These are phyloP conservation scores for Whalleya microplaca DNA, from an alignment of 2,329 filamentous ascomycete species.

Conservation along the genomic window DNA sequence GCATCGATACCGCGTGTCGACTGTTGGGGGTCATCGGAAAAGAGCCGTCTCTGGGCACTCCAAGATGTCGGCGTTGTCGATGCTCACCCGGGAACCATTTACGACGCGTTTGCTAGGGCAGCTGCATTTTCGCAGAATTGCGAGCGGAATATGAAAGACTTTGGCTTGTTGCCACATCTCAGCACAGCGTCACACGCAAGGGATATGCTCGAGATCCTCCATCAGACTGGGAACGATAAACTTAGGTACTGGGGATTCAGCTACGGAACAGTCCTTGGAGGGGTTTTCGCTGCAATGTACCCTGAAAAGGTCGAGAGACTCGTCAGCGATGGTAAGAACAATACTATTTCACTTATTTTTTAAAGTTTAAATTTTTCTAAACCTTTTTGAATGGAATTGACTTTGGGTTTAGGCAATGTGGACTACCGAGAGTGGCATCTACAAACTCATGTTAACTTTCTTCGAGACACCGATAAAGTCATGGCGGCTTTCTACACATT, in stretches of 20 bases:
- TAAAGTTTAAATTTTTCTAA: no score
- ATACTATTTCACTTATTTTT: not conserved
- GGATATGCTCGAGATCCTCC: conserved; percentile 52
- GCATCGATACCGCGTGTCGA: conserved; percentile 54
- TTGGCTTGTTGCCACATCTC: conserved; percentile 45
- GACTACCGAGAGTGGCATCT: conserved; percentile 59
- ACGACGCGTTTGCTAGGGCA: conserved; percentile 49
- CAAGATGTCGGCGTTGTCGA: conserved; percentile 51
- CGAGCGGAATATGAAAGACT: conserved; percentile 42
- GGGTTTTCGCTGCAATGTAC: conserved; percentile 55
- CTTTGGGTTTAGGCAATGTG: conserved; percentile 43
- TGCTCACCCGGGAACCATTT: conserved; percentile 49
- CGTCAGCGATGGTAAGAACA: conserved; percentile 52
- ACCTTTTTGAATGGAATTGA: conserved; percentile 2
- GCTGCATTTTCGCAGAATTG: conserved; percentile 48
- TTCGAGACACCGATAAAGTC: conserved; percentile 58
- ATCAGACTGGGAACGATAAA: conserved; percentile 45
- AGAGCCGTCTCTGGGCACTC: conserved; percentile 47
- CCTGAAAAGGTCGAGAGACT: conserved; percentile 54
- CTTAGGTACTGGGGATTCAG: conserved; percentile 59
- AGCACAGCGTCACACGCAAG: conserved; percentile 50
- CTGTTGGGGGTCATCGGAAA: conserved; percentile 51
- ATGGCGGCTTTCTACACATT: conserved; percentile 56
- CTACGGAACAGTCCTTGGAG: conserved; percentile 57
- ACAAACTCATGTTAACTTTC: conserved; percentile 49